phyloP scores from a whole-genome alignment of 163 green algal genomes.

The Chlorella variabilis region DNA sequence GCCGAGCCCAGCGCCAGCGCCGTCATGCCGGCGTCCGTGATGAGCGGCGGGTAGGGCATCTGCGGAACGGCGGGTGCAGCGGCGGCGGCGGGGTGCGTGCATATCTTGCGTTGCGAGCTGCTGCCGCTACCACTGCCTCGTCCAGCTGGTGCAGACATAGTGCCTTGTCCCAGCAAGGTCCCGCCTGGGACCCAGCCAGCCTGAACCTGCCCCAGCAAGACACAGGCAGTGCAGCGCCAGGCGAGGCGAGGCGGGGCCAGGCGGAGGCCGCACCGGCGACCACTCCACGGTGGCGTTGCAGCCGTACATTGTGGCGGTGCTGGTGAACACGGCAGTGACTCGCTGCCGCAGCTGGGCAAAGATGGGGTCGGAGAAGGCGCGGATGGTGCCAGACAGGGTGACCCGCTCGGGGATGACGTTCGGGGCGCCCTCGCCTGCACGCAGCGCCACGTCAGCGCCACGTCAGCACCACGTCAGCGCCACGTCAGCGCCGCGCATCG shows the following conservation, averaged over 20 bases:
- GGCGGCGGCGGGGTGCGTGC: too few relatives aligned
- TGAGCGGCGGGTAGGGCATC: slow-evolving; percentile 74
- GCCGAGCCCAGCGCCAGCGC: slow-evolving; percentile 16
- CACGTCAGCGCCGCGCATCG: too few relatives aligned
- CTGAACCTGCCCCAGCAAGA: too few relatives aligned
- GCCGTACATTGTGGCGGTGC: slow-evolving; percentile 46
- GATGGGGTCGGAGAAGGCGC: slow-evolving; percentile 40
- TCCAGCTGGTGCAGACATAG: too few relatives aligned
- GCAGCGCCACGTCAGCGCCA: too few relatives aligned
- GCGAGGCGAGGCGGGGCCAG: too few relatives aligned
- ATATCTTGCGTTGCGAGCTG: too few relatives aligned
- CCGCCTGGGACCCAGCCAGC: too few relatives aligned
- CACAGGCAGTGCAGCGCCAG: too few relatives aligned
- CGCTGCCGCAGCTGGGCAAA: slow-evolving; percentile 44
- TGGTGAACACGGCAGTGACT: slow-evolving; percentile 37
- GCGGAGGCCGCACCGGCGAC: slow-evolving; percentile 59
- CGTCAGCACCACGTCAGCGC: too few relatives aligned
- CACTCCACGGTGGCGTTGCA: slow-evolving; percentile 51
- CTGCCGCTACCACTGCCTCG: neutral
- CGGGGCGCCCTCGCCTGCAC: slow-evolving; percentile 62
- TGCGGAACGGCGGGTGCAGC: neutral
- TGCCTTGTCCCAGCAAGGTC: too few relatives aligned
- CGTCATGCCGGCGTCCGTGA: slow-evolving; percentile 71
- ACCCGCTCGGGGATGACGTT: slow-evolving; percentile 89
- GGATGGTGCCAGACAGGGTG: slow-evolving; percentile 49